phyloP scores from a whole-genome alignment of 148 eudicot species.

The Camellia granthamiana region DNA sequence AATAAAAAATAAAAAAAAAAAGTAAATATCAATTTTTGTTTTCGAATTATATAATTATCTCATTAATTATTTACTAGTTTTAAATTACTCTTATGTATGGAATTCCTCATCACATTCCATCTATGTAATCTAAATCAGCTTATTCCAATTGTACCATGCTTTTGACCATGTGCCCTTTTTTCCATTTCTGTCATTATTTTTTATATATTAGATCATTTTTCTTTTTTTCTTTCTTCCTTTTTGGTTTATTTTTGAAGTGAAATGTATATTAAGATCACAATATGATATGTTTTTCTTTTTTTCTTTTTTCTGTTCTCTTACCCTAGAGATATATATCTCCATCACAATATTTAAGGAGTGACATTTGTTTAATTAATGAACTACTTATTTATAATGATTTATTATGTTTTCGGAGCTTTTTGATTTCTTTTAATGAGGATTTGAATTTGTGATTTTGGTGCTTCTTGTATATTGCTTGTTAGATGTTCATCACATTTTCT shows the following conservation, averaged over 20 bases:
- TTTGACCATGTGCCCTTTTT: too few species aligned
- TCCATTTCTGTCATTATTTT: too few species aligned
- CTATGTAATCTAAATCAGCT: too few species aligned
- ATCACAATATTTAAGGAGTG: neutral
- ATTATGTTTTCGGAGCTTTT: slow-evolving; percentile 5
- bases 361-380: neutral
- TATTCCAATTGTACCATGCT: too few species aligned
- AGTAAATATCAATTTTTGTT: too few species aligned
- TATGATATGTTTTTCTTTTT: neutral
- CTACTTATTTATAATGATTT: neutral
- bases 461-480: neutral
- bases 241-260: neutral
- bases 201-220: neutral
- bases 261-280: neutral
- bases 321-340: neutral
- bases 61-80: too few species aligned
- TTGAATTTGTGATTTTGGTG: neutral
- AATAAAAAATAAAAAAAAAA: too few species aligned
- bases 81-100: too few species aligned
- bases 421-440: neutral
- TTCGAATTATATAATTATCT: too few species aligned
- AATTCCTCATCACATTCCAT: too few species aligned
- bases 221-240: neutral
- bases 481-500: neutral
- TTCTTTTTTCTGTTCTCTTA: neutral